Conservation (phyloP, 2,329 filamentous ascomycete species). For the Orbilia oligospora region DNA sequence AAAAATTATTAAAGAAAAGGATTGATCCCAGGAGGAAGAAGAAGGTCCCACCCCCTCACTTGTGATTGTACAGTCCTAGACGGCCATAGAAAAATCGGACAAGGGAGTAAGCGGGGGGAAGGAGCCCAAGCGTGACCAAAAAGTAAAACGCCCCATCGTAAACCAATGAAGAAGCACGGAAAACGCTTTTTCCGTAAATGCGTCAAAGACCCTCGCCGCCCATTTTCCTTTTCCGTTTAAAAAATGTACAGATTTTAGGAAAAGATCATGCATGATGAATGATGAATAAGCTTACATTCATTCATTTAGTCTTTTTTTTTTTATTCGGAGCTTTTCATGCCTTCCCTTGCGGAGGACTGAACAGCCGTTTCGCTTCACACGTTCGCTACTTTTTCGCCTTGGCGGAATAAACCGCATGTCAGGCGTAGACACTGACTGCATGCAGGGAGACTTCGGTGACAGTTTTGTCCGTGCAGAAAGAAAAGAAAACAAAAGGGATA, state of each 20-base stretch:
- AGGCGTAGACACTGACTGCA: slow-evolving; percentile 1
- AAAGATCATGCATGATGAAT: background rate
- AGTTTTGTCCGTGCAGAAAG: background rate
- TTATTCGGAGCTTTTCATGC: background rate
- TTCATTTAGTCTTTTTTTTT: background rate
- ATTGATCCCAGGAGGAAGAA: too few relatives aligned
- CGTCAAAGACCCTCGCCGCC: background rate
- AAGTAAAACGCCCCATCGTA: background rate
- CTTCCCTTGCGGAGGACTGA: too few relatives aligned
- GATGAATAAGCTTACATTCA: background rate
- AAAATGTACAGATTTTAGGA: too few relatives aligned
- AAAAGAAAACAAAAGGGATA: background rate
- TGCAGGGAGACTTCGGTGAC: background rate
- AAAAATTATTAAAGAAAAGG: too few relatives aligned
- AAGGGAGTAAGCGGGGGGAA: too few relatives aligned
- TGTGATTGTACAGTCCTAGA: too few relatives aligned
- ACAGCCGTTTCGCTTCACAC: slow-evolving; percentile 6
- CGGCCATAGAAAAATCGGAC: background rate
- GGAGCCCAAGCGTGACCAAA: background rate
- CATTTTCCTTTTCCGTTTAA: too few relatives aligned
- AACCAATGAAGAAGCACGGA: too few relatives aligned
- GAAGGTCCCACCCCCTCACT: background rate
- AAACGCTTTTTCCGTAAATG: background rate
- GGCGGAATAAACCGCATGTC: slow-evolving; percentile 19
- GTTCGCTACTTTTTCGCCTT: background rate